Evolutionary conservation across 345 rosid genomes (phyloP).

Genomic region (Gossypium sturtianum): DNA sequence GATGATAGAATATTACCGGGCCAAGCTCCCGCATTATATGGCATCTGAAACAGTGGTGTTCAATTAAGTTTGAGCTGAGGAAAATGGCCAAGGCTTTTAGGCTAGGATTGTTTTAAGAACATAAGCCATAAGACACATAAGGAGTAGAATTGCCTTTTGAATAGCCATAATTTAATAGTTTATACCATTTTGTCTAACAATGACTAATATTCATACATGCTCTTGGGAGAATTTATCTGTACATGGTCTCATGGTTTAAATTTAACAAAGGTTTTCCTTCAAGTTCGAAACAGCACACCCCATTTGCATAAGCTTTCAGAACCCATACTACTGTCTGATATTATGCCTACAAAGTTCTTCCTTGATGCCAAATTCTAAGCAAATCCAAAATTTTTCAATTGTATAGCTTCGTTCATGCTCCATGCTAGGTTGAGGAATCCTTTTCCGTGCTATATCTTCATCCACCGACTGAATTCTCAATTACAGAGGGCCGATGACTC

Average conservation of each 20-base stretch:
- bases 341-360: neutral
- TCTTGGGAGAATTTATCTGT: neutral
- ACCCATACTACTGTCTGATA: neutral
- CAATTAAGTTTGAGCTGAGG: neutral
- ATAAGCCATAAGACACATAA: neutral
- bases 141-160: neutral
- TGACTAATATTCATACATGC: neutral
- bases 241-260: neutral
- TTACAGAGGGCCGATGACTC: neutral
- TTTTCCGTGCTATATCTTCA: neutral
- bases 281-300: neutral
- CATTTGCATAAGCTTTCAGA: neutral
- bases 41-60: constrained; percentile 4
- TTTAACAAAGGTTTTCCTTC: neutral
- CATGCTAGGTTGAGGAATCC: neutral
- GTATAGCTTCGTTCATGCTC: neutral
- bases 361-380: neutral
- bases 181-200: neutral
- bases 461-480: neutral
- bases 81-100: neutral
- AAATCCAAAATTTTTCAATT: neutral
- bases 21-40: constrained; percentile 23
- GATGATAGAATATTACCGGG: constrained; percentile 41
- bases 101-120: neutral
- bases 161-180: neutral